Evolutionary conservation across 2,329 filamentous ascomycete genomes (phyloP).

Genomic region (Aspergillus unguis): DNA sequence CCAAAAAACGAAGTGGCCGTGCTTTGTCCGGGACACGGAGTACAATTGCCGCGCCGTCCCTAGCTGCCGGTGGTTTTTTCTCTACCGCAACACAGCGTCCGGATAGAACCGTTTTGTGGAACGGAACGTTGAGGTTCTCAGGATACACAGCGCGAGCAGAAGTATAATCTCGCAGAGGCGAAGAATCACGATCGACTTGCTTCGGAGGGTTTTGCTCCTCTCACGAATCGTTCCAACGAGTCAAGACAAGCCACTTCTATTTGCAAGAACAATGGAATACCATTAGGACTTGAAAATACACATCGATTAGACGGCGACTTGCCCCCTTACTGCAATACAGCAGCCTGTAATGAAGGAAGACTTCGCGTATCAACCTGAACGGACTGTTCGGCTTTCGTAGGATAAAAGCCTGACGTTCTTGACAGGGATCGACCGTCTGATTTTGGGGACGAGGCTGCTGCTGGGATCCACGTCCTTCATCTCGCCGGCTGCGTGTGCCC

Average conservation of each 20-base stretch:
- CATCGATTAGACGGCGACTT: background rate
- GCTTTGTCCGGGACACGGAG: conserved; percentile 1
- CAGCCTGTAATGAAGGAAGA: conserved; percentile 7
- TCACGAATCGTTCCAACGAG: background rate
- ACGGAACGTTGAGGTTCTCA: conserved; percentile 17
- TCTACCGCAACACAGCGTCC: conserved; percentile 18
- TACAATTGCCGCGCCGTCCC: conserved; percentile 7
- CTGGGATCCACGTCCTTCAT: conserved; percentile 5
- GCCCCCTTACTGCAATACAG: conserved; percentile 8
- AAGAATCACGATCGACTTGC: background rate
- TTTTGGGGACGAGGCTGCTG: conserved; percentile 4
- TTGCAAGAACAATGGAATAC: background rate
- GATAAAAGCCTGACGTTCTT: background rate
- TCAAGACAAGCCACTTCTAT: background rate
- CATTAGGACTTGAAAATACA: background rate
- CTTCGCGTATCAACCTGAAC: background rate
- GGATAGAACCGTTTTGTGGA: conserved; percentile 22
- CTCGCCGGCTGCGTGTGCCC: background rate
- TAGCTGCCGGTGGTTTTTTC: conserved; percentile 21
- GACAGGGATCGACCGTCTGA: conserved; percentile 9
- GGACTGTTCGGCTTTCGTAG: conserved; percentile 1
- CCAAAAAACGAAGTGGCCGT: background rate
- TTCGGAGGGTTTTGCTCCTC: background rate
- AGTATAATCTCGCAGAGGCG: conserved; percentile 5
- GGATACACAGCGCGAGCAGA: conserved; percentile 17